Conservation (phyloP, 345 rosid genomes). For the Ailanthus altissimus region DNA sequence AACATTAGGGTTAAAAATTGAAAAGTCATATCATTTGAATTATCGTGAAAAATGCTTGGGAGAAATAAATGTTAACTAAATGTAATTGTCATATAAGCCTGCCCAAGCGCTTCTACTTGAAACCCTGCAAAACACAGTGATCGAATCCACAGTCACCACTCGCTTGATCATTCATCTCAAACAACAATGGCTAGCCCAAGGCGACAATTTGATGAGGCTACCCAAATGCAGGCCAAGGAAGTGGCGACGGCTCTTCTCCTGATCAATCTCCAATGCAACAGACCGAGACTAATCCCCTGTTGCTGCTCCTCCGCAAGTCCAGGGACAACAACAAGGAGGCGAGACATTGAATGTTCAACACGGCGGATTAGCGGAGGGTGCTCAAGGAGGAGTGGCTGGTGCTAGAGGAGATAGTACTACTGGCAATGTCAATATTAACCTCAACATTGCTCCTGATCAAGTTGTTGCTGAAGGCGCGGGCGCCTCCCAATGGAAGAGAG, state of each 20-base stretch:
- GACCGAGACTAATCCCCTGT: not conserved
- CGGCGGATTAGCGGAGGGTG: too few relatives aligned
- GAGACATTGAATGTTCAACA: not conserved
- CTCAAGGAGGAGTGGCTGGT: too few relatives aligned
- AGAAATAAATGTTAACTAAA: not conserved
- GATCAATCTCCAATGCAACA: not conserved
- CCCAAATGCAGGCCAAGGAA: not conserved
- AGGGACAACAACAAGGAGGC: not conserved
- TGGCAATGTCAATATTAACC: not conserved
- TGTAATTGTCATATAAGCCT: not conserved
- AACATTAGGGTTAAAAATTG: not conserved
- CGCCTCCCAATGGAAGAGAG: not conserved
- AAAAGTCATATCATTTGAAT: not conserved
- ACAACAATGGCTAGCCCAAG: not conserved
- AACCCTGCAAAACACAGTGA: not conserved
- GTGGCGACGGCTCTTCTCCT: not conserved
- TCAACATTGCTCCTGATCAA: not conserved
- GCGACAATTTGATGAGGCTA: not conserved
- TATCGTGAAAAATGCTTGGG: not conserved
- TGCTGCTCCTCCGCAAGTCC: too few relatives aligned
- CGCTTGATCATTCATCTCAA: not conserved
- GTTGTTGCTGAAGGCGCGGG: too few relatives aligned
- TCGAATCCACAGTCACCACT: not conserved
- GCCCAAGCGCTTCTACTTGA: not conserved
- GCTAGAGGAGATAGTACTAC: not conserved